A percentile compares a stretch with the other conserved stretches of the same genome.
Conservation (phyloP, 2,329 filamentous ascomycete genomes). For the Phyllosticta capitalensis region DNA sequence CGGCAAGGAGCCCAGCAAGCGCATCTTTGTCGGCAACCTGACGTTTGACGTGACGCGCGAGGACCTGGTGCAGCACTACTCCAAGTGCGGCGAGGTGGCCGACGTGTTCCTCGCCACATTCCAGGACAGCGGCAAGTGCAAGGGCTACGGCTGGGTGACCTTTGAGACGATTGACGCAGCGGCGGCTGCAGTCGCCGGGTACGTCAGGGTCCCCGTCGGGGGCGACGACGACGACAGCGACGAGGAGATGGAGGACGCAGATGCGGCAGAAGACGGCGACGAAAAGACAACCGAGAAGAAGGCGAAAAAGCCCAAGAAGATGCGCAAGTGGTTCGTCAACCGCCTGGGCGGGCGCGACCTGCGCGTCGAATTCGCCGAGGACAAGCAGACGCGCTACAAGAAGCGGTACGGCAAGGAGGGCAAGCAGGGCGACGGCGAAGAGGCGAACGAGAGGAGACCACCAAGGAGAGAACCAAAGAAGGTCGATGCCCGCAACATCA, state of each 20-base stretch:
- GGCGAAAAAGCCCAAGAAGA: slow-evolving; percentile 38
- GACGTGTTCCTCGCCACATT: slow-evolving; percentile 89
- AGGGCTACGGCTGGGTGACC: slow-evolving; percentile 91
- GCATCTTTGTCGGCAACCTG: slow-evolving; percentile 66
- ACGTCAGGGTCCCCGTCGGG: slow-evolving; percentile 59
- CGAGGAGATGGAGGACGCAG: slow-evolving; percentile 39
- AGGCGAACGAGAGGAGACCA: slow-evolving; percentile 20
- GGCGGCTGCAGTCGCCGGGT: slow-evolving; percentile 70
- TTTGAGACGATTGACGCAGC: slow-evolving; percentile 74
- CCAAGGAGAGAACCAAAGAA: slow-evolving; percentile 26
- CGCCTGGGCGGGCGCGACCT: slow-evolving; percentile 68
- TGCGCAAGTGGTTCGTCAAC: slow-evolving; percentile 70
- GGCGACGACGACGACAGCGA: slow-evolving; percentile 41
- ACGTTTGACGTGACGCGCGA: slow-evolving; percentile 55
- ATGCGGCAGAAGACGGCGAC: slow-evolving; percentile 43
- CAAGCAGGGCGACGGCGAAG: slow-evolving; percentile 23
- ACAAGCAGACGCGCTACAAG: slow-evolving; percentile 79
- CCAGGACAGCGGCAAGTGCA: slow-evolving; percentile 94
- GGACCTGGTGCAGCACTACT: slow-evolving; percentile 69
- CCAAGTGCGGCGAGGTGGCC: slow-evolving; percentile 71
- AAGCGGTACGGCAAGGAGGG: slow-evolving; percentile 81
- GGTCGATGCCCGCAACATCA: slow-evolving; percentile 36
- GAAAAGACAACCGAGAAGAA: slow-evolving; percentile 23
- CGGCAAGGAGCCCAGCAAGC: slow-evolving; percentile 60
- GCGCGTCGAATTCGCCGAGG: slow-evolving; percentile 88